Conservation (phyloP, 2,329 filamentous ascomycete species). For the Xylaria sp. region DNA sequence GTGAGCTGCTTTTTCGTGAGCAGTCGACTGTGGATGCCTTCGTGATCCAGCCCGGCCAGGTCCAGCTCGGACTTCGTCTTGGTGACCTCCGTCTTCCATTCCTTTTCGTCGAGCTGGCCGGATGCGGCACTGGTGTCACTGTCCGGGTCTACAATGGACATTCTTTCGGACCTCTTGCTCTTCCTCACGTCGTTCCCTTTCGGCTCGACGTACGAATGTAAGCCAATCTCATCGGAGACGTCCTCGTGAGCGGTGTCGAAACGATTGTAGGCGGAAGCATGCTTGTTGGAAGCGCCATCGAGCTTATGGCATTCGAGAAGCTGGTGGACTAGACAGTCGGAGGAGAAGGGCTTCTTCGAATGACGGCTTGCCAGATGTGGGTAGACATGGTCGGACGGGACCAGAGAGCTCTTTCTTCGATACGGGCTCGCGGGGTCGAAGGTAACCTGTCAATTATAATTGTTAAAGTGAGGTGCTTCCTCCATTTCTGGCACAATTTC, state of each 20-base stretch:
- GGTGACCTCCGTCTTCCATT: slow-evolving; percentile 63
- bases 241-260: slow-evolving; percentile 37
- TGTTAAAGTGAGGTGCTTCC: slow-evolving; percentile 11
- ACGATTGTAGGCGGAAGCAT: slow-evolving; percentile 37
- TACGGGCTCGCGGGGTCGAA: slow-evolving; percentile 71
- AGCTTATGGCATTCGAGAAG: slow-evolving; percentile 68
- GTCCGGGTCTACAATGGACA: slow-evolving; percentile 52
- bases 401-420: slow-evolving; percentile 74
- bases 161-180: slow-evolving; percentile 11
- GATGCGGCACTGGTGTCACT: slow-evolving; percentile 56
- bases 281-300: slow-evolving; percentile 37
- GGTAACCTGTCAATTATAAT: slow-evolving; percentile 60
- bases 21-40: slow-evolving; percentile 70
- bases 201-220: slow-evolving; percentile 50
- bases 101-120: slow-evolving; percentile 67
- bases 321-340: slow-evolving; percentile 73
- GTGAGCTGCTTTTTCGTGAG: slow-evolving; percentile 94
- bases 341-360: slow-evolving; percentile 51
- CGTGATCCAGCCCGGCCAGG: slow-evolving; percentile 47
- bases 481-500: not conserved
- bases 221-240: slow-evolving; percentile 45
- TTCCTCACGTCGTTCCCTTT: slow-evolving; percentile 48
- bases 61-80: slow-evolving; percentile 57
- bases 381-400: slow-evolving; percentile 59
- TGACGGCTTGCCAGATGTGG: slow-evolving; percentile 51